These are phyloP conservation scores for Sarocladium strictum DNA, from an alignment of 2,329 filamentous ascomycete genomes.

Conservation along the genomic window DNA sequence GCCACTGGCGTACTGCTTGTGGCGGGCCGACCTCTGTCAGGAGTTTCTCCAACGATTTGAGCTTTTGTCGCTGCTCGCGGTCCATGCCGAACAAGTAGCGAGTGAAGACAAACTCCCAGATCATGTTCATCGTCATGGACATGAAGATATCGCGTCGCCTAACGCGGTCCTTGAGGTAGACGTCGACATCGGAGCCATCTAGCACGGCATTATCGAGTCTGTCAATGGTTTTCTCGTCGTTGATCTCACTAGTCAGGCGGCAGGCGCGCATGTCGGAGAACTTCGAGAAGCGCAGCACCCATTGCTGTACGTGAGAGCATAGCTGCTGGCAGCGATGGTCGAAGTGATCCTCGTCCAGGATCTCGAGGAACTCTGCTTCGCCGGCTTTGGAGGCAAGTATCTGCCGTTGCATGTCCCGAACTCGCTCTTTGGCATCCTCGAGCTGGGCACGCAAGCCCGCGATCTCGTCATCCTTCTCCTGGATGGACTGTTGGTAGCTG, in stretches of 20 bases:
- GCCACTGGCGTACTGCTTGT: slow-evolving; percentile 93
- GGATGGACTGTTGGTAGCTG: slow-evolving; percentile 55
- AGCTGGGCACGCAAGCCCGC: slow-evolving; percentile 71
- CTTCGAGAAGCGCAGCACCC: slow-evolving; percentile 96
- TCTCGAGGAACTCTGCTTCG: slow-evolving; percentile 67
- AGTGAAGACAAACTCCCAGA: slow-evolving; percentile 98
- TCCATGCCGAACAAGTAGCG: slow-evolving; percentile 99
- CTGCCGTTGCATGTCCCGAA: slow-evolving; percentile 45
- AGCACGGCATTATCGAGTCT: slow-evolving; percentile 90
- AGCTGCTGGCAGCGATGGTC: slow-evolving; percentile 89
- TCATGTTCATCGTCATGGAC: slow-evolving; percentile 98
- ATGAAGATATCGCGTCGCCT: slow-evolving; percentile 92
- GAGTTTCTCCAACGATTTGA: slow-evolving; percentile 91
- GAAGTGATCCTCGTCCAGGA: slow-evolving; percentile 91
- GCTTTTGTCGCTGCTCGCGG: slow-evolving; percentile 91
- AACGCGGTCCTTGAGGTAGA: slow-evolving; percentile 81
- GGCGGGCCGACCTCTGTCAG: slow-evolving; percentile 81
- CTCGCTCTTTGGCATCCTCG: slow-evolving; percentile 60
- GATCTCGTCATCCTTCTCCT: slow-evolving; percentile 81
- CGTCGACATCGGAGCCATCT: slow-evolving; percentile 89
- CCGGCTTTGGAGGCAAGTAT: slow-evolving; percentile 53
- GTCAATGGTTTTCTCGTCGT: slow-evolving; percentile 88
- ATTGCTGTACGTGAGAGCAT: slow-evolving; percentile 93
- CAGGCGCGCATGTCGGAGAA: slow-evolving; percentile 90
- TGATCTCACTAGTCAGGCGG: slow-evolving; percentile 74